Evolutionary conservation across 345 rosid species (phyloP).

Genomic region (Clarkia xantiana): DNA sequence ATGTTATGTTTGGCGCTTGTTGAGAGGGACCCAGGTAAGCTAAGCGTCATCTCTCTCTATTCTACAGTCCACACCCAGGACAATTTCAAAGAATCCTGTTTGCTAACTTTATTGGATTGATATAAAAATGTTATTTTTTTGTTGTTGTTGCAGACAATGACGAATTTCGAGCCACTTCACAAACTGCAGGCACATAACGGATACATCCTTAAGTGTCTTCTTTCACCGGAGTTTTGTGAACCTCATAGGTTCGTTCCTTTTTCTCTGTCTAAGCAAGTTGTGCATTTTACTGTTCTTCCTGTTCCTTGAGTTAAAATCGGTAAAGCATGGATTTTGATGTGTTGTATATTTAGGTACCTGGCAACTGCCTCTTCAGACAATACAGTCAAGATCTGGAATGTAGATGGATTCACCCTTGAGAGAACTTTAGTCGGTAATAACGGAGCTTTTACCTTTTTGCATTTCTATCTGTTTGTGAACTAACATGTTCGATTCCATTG

Average conservation of each 20-base stretch:
- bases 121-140: too few species aligned
- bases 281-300: not conserved
- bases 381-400: slow-evolving; percentile 95
- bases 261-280: not conserved
- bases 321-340: too few species aligned
- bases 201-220: slow-evolving; percentile 85
- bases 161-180: slow-evolving; percentile 91
- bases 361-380: slow-evolving; percentile 93
- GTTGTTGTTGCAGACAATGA: slow-evolving; percentile 50
- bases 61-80: too few species aligned
- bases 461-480: not conserved
- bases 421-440: slow-evolving; percentile 54
- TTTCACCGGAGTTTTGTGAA: slow-evolving; percentile 75
- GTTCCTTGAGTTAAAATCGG: too few species aligned
- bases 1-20: slow-evolving; percentile 88
- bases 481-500: not conserved
- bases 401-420: slow-evolving; percentile 86
- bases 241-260: slow-evolving; percentile 46
- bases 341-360: slow-evolving; percentile 74
- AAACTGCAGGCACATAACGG: slow-evolving; percentile 82
- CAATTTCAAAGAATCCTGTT: too few species aligned
- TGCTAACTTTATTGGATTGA: too few species aligned
- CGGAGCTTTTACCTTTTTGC: not conserved
- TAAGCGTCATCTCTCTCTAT: too few species aligned
- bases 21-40: slow-evolving; percentile 61